Evolutionary conservation across 75 land plant species (phyloP).

Genomic region (Selaginella moellendorffii): DNA sequence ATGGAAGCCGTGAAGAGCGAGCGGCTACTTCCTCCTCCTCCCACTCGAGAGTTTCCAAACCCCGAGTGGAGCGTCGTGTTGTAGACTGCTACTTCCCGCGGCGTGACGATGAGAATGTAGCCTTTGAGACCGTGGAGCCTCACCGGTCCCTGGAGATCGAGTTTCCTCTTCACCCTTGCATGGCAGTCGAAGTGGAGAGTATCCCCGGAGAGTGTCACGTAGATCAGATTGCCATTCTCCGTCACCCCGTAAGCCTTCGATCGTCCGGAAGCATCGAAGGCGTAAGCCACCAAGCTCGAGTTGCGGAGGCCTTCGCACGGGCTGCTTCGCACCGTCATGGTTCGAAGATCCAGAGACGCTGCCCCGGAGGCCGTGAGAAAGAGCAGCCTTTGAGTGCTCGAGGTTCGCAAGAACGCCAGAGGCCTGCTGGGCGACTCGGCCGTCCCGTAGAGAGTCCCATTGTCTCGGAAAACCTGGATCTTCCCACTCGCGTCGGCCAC

Average conservation of each 20-base stretch:
- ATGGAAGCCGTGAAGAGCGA: conserved; percentile 44
- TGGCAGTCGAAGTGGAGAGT: conserved; percentile 64
- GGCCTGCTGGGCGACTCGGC: conserved; percentile 42
- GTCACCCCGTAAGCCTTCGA: conserved; percentile 89
- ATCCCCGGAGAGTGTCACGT: conserved; percentile 67
- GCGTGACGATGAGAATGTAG: conserved; percentile 43
- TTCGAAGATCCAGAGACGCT: conserved; percentile 70
- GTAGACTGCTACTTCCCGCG: conserved; percentile 51
- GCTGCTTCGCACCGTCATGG: conserved; percentile 45
- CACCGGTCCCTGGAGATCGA: conserved; percentile 43
- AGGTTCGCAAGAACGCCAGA: conserved; percentile 54
- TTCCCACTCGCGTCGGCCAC: conserved; percentile 34
- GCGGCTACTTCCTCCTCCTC: conserved; percentile 44
- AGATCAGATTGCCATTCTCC: conserved; percentile 49
- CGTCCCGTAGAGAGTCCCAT: conserved; percentile 51
- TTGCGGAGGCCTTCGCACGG: conserved; percentile 78
- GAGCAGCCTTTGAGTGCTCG: conserved; percentile 50
- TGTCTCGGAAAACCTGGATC: conserved; percentile 58
- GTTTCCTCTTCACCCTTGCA: conserved; percentile 48
- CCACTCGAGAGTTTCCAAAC: conserved; percentile 34
- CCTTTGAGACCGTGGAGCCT: conserved; percentile 53
- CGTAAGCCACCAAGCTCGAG: conserved; percentile 38
- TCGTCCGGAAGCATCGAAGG: conserved; percentile 72
- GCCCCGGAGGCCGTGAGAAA: conserved; percentile 70
- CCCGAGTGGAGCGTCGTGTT: conserved; percentile 42